These are phyloP conservation scores for Diplosphaera chodatii DNA, from an alignment of 139 green algal species.

Conservation along the genomic window DNA sequence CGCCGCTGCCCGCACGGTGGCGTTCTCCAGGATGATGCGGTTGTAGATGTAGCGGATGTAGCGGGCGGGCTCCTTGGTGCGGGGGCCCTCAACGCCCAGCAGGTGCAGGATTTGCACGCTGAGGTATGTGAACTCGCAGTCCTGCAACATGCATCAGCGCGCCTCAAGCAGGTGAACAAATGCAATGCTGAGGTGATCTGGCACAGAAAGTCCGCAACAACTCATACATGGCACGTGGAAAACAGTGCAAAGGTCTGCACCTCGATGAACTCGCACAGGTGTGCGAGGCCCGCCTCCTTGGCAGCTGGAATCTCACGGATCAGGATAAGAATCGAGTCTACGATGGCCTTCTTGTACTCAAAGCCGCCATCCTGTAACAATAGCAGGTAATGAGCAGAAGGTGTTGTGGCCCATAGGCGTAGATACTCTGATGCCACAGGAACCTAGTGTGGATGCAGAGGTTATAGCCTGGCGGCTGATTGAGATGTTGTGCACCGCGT, in stretches of 20 bases:
- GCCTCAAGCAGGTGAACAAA: too few species aligned
- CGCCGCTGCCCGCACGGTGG: slow-evolving; percentile 90
- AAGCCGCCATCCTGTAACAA: slow-evolving; percentile 86
- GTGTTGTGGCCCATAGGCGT: too few species aligned
- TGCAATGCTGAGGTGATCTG: not conserved
- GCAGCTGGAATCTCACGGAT: slow-evolving; percentile 94
- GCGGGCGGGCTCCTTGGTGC: slow-evolving; percentile 60
- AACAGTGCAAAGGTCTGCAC: not conserved
- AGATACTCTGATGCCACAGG: too few species aligned
- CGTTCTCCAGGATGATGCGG: slow-evolving; percentile 98
- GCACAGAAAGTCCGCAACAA: not conserved
- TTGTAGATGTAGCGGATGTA: slow-evolving; percentile 99
- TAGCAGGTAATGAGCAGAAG: too few species aligned
- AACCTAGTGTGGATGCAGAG: too few species aligned
- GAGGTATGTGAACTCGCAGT: slow-evolving; percentile 99
- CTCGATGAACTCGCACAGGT: slow-evolving; percentile 99
- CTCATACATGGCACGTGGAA: too few species aligned
- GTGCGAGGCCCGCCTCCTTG: slow-evolving; percentile 89
- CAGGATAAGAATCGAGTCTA: slow-evolving; percentile 88
- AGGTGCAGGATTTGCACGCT: slow-evolving; percentile 93
- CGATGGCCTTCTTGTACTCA: slow-evolving; percentile 98
- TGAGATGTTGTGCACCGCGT: too few species aligned
- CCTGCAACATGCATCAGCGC: slow-evolving; percentile 22
- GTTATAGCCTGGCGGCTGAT: too few species aligned
- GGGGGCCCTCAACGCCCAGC: slow-evolving; percentile 79